Evolutionary conservation across 2,329 filamentous ascomycete species (phyloP).

Genomic region (Polychaeton citri): DNA sequence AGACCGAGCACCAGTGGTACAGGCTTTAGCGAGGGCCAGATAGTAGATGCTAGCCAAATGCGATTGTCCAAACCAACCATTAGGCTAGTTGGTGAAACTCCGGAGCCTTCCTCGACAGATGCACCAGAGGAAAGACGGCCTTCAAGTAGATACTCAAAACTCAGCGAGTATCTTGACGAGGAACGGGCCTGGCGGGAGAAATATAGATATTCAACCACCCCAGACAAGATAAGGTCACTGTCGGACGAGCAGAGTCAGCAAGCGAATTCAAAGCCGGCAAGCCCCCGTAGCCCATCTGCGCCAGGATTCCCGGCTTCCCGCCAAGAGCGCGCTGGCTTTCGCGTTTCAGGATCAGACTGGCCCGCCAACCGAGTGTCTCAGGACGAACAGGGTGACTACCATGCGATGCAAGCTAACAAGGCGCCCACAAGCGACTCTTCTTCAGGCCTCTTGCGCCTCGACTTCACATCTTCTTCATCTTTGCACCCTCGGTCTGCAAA

Average conservation of each 20-base stretch:
- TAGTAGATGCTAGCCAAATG: background rate
- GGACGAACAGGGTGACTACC: constrained; percentile 1
- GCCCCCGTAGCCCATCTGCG: constrained; percentile 10
- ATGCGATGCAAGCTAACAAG: background rate
- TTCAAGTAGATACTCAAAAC: background rate
- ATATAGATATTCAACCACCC: background rate
- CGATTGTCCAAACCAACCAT: background rate
- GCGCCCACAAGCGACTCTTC: background rate
- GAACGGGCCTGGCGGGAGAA: background rate
- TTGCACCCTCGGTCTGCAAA: background rate
- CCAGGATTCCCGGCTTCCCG: constrained; percentile 12
- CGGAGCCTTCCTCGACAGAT: background rate
- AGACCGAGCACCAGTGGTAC: background rate
- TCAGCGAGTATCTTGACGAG: background rate
- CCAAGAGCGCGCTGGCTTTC: constrained; percentile 5
- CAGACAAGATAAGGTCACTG: constrained; percentile 1
- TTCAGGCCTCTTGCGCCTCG: background rate
- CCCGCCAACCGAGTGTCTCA: constrained; percentile 14
- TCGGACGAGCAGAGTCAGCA: background rate
- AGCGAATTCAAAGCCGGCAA: background rate
- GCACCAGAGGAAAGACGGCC: background rate
- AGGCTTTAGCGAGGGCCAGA: background rate
- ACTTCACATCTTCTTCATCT: background rate
- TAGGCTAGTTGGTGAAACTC: background rate
- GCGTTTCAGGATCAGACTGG: constrained; percentile 16